Percentiles rank a stretch among this genome's conserved stretches.
Evolutionary conservation across 2,329 filamentous ascomycete genomes (phyloP).

Genomic region (Colletotrichum camelliae): DNA sequence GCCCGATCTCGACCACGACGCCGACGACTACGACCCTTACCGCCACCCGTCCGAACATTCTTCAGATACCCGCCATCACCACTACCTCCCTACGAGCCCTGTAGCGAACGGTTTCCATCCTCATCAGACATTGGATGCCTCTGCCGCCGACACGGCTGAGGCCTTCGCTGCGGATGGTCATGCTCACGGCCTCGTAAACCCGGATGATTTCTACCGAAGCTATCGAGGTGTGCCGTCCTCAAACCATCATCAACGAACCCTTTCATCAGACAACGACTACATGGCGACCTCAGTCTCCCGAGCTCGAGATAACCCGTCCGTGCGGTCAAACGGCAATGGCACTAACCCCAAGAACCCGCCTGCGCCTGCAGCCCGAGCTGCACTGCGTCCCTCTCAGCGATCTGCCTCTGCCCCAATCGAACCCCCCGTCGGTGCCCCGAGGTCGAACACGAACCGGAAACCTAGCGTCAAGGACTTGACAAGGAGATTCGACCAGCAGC

Average conservation of each 20-base stretch:
- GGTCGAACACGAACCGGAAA: conserved; percentile 44
- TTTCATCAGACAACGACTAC: conserved; percentile 32
- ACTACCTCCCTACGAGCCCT: conserved; percentile 26
- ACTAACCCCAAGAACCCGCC: conserved; percentile 53
- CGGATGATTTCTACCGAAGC: conserved; percentile 62
- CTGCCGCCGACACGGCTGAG: conserved; percentile 27
- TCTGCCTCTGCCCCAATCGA: conserved; percentile 63
- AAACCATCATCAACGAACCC: conserved; percentile 29
- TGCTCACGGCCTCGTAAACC: conserved; percentile 50
- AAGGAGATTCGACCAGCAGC: conserved; percentile 75
- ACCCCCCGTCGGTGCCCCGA: conserved; percentile 39
- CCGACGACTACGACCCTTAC: conserved; percentile 29
- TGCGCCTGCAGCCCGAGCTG: conserved; percentile 42
- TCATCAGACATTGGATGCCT: conserved; percentile 17
- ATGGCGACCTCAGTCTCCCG: conserved; percentile 43
- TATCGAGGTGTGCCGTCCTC: conserved; percentile 46
- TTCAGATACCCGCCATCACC: conserved; percentile 21
- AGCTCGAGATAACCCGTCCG: conserved; percentile 44
- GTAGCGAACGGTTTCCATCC: conserved; percentile 22
- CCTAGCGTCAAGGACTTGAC: conserved; percentile 83
- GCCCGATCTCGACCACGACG: conserved; percentile 29
- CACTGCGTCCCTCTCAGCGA: conserved; percentile 49
- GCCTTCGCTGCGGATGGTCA: conserved; percentile 32
- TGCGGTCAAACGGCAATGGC: conserved; percentile 57
- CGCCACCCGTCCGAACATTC: conserved; percentile 25